These are phyloP conservation scores for Fonsecaea pedrosoi DNA, from an alignment of 2,329 filamentous ascomycete genomes.

Conservation along the genomic window DNA sequence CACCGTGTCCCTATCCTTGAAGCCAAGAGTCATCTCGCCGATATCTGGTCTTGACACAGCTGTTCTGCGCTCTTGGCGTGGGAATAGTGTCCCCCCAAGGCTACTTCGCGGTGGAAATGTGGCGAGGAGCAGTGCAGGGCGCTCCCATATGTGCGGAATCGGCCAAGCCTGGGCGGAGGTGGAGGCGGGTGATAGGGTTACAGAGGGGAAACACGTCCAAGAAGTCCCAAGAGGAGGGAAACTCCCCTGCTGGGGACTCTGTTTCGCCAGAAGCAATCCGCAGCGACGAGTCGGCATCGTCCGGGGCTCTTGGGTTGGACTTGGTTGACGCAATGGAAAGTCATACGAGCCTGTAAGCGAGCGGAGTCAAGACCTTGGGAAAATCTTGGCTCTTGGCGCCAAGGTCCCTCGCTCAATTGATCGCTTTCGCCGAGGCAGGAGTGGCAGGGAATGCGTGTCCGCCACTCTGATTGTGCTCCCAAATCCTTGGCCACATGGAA, in stretches of 20 bases:
- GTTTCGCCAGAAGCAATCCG: not conserved
- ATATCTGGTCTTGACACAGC: conserved; percentile 2
- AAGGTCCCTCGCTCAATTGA: not conserved
- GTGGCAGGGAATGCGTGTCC: not conserved
- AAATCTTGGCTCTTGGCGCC: not conserved
- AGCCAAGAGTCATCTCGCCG: conserved; percentile 14
- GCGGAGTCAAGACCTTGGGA: conserved; percentile 7
- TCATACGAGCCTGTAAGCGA: not conserved
- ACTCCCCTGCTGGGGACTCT: not conserved
- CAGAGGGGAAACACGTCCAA: not conserved
- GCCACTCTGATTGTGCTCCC: not conserved
- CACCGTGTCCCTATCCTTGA: conserved; percentile 9
- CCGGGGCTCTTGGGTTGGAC: not conserved
- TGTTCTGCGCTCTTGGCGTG: not conserved
- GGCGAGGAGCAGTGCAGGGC: conserved; percentile 10
- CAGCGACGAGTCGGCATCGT: conserved; percentile 1
- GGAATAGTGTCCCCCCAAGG: not conserved
- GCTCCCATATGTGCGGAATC: conserved; percentile 17
- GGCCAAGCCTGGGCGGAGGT: conserved; percentile 23
- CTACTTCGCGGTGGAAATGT: conserved; percentile 17
- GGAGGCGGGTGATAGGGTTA: conserved; percentile 16
- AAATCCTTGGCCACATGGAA: not conserved
- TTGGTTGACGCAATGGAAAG: not conserved
- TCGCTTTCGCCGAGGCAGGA: not conserved
- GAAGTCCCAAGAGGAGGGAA: conserved; percentile 8